A percentile compares a stretch with the other conserved stretches of the same genome.
Evolutionary conservation across 192 early-diverging fungal species (phyloP).

Genomic region (Backusella australiensis): DNA sequence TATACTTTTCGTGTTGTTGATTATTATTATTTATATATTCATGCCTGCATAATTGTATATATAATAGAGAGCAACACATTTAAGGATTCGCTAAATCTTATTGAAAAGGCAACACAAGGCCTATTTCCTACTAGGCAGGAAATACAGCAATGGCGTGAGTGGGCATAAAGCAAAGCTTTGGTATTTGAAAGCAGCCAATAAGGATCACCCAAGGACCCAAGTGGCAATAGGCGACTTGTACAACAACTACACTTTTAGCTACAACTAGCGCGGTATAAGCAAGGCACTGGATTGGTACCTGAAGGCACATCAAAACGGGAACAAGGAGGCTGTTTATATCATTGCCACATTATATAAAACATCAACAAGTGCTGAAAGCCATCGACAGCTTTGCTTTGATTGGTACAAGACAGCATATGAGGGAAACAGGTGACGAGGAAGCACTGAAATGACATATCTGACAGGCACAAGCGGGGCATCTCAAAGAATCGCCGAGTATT

Average conservation of each 20-base stretch:
- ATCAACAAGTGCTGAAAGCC: neutral
- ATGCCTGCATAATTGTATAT: too few species aligned
- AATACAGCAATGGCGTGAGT: neutral
- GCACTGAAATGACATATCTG: too few species aligned
- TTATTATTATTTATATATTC: too few species aligned
- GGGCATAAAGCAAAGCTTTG: neutral
- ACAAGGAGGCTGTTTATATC: neutral
- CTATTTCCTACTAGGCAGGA: neutral
- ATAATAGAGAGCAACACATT: too few species aligned
- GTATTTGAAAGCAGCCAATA: neutral
- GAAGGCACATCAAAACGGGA: neutral
- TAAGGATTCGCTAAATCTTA: too few species aligned
- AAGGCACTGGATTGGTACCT: neutral
- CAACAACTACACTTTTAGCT: neutral
- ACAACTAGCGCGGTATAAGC: neutral
- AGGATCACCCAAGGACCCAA: neutral
- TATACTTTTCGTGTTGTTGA: too few species aligned
- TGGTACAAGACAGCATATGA: neutral
- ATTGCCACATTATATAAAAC: neutral
- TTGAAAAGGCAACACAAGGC: neutral
- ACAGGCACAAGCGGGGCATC: too few species aligned
- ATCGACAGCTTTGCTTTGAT: neutral
- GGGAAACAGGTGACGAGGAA: too few species aligned
- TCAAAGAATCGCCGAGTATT: too few species aligned
- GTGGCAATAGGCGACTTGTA: neutral